Percentiles rank a stretch among this genome's conserved stretches.
phyloP scores from a whole-genome alignment of 1,284 basidiomycete genomes.

The Moniliophthora roreri region DNA sequence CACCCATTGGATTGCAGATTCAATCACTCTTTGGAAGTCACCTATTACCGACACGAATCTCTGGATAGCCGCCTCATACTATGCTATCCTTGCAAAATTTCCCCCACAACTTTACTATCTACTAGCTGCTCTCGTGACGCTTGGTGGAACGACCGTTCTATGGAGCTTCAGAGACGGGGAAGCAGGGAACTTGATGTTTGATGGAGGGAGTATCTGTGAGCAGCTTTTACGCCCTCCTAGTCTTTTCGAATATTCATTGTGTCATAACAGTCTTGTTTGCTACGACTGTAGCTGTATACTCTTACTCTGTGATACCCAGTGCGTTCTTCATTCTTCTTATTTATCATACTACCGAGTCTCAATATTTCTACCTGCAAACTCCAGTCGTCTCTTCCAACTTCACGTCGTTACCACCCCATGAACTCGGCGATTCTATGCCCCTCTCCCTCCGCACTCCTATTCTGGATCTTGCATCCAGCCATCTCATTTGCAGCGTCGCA shows the following conservation, averaged over 20 bases:
- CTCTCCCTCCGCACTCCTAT: slow-evolving; percentile 54
- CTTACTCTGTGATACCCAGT: slow-evolving; percentile 75
- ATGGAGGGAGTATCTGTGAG: slow-evolving; percentile 81
- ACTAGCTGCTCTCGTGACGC: slow-evolving; percentile 49
- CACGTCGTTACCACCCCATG: slow-evolving; percentile 47
- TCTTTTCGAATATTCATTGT: slow-evolving; percentile 5
- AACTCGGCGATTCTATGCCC: slow-evolving; percentile 51
- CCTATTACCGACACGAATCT: slow-evolving; percentile 76
- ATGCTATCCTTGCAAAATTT: slow-evolving; percentile 70
- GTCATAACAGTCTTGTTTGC: slow-evolving; percentile 63
- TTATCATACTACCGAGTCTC: too few relatives aligned
- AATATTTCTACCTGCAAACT: slow-evolving; percentile 10
- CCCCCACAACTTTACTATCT: slow-evolving; percentile 54
- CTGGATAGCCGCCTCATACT: slow-evolving; percentile 78
- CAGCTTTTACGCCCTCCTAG: slow-evolving; percentile 15
- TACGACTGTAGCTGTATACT: slow-evolving; percentile 65
- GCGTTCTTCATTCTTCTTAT: slow-evolving; percentile 30
- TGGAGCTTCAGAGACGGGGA: slow-evolving; percentile 75
- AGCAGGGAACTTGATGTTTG: slow-evolving; percentile 84
- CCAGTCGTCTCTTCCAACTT: slow-evolving; percentile 60
- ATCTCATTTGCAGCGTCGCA: slow-evolving; percentile 80
- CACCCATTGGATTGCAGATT: slow-evolving; percentile 87
- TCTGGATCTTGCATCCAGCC: slow-evolving; percentile 74
- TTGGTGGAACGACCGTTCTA: slow-evolving; percentile 65
- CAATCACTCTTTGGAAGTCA: slow-evolving; percentile 80